These are phyloP conservation scores for Buxus sempervirens DNA, from an alignment of 164 flowering plant genomes.

Conservation along the genomic window DNA sequence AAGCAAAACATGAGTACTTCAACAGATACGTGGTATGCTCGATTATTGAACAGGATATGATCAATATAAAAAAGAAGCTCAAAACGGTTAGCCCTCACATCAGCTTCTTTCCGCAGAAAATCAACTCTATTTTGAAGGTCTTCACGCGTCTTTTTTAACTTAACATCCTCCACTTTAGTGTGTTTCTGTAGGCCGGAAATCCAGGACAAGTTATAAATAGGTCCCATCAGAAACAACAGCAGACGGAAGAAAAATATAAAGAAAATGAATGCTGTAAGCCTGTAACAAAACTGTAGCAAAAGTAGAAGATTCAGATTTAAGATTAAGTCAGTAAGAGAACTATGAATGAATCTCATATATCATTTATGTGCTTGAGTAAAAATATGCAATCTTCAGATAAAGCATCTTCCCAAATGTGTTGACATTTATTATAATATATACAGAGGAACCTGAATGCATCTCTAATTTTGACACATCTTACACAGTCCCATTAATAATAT, in stretches of 20 bases:
- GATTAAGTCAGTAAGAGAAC: too few relatives aligned
- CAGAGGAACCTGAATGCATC: too few relatives aligned
- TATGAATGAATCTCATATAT: too few relatives aligned
- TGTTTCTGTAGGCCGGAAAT: conserved; percentile 51
- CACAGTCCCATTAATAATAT: background rate
- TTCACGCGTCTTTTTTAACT: conserved; percentile 64
- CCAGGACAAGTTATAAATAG: background rate
- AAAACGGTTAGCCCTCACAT: conserved; percentile 42
- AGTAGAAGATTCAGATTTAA: too few relatives aligned
- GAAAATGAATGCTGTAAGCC: background rate
- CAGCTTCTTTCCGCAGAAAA: conserved; percentile 69
- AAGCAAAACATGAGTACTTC: conserved; percentile 3
- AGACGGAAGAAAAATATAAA: background rate
- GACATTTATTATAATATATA: background rate
- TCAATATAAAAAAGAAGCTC: background rate
- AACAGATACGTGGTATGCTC: too few relatives aligned
- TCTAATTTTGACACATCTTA: background rate
- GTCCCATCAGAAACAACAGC: background rate
- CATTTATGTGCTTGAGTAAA: background rate
- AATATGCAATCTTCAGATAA: background rate
- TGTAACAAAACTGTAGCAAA: too few relatives aligned
- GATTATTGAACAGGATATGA: background rate
- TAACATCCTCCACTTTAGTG: conserved; percentile 52
- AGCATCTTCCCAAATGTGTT: background rate
- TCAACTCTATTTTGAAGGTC: conserved; percentile 86